A percentile compares a stretch with the other conserved stretches of the same genome.
Evolutionary conservation across 2,329 filamentous ascomycete genomes (phyloP).

Genomic region (Ceratocystiopsis sp.): DNA sequence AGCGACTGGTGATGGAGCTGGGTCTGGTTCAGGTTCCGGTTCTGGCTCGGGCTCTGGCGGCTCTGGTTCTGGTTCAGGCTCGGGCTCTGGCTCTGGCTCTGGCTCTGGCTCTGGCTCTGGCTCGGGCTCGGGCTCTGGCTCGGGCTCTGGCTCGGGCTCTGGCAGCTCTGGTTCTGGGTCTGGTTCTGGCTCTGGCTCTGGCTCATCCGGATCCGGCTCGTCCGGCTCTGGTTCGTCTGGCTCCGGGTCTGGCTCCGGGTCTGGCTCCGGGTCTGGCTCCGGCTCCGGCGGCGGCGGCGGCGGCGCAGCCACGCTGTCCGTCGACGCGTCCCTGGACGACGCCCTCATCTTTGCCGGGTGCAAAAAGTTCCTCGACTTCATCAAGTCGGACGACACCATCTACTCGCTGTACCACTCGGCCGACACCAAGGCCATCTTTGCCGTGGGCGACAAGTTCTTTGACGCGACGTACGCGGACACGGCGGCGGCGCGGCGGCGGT

Average conservation of each 20-base stretch:
- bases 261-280: not conserved
- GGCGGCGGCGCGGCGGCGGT: not conserved
- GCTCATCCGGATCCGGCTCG: not conserved
- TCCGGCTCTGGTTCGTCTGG: not conserved
- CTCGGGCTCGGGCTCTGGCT: not conserved
- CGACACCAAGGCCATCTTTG: conserved; percentile 5
- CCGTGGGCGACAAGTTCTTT: conserved; percentile 7
- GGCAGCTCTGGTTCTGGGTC: not conserved
- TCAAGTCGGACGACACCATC: conserved; percentile 5
- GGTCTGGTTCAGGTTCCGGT: not conserved
- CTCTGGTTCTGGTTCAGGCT: not conserved
- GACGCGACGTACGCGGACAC: not conserved
- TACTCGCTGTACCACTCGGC: conserved; percentile 6
- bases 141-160: not conserved
- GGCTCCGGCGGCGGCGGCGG: not conserved
- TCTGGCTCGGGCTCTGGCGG: not conserved
- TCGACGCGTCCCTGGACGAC: conserved; percentile 3
- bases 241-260: not conserved
- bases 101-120: not conserved
- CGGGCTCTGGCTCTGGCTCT: not conserved
- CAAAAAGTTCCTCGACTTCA: conserved; percentile 3
- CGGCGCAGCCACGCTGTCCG: conserved; percentile 1
- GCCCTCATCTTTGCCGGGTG: conserved; percentile 7
- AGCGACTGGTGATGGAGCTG: not conserved
- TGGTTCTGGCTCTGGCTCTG: not conserved